Evolutionary conservation across 208 protist species (phyloP), one percentile per base, ranked within the genome.

Genomic region (Perkinsela sp.): DNA sequence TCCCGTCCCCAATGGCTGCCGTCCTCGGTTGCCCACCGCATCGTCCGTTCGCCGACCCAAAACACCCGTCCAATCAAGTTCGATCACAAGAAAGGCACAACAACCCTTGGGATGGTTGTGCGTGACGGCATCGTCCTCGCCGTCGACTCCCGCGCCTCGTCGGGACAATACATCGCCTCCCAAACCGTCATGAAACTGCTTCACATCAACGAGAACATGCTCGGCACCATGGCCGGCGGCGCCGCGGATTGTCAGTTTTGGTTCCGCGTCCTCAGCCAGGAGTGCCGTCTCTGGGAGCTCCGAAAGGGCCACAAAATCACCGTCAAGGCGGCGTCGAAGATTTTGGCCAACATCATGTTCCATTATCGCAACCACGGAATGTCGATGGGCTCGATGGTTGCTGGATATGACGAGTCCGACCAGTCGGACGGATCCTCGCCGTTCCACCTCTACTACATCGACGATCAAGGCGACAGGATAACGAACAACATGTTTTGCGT

Each of bases 201-300:
- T 73, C 89, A 97, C 76, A 99, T 99, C 75, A 98, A 97, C 80
- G 89, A 94, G 31, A 96, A 95, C 75, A 75, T 99, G 2, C 79
- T 99, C 2, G 97, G 96, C 65, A 99, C 97, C 2, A 98, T 99
- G 94, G 97, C 97, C 66, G 92, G 94, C 70, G 97, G 97, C 81
- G 97, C 97, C 30, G 97, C 96, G 0, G 97, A 99, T 78, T 99
- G 97, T 83, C 81, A 92, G 69, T 99, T 93, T 83, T 99, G 97
- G 97, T 90, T 99, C 76, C 82, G 97, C 32, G 85, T 96, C 31
- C 84, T 99, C 1, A 90, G 90, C 22, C 83, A 88, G 76, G 83
- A 93, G 72, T 97, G 92, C 77, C 82, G 93, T 66, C 80, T 92
- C 29, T 93, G 83, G 81, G 84, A 90, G 78, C 75, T 93, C 65